Evolutionary conservation across 1,284 basidiomycete genomes (phyloP), one percentile per base, ranked within the genome.

Genomic region (Fomitopsis palustris): DNA sequence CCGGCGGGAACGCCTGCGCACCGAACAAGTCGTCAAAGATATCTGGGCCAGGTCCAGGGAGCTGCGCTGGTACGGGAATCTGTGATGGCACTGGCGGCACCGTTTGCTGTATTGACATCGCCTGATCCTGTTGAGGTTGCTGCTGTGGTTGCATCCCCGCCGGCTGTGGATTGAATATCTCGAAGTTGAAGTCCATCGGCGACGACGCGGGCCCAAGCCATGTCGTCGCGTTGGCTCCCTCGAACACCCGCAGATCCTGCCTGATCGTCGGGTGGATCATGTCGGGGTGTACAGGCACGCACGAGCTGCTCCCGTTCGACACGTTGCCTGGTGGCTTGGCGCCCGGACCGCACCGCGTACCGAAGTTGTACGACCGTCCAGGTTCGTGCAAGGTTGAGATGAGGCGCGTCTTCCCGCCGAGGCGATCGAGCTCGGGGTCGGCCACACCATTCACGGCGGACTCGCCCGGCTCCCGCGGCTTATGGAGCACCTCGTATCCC

Each of bases 391-490:
- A 56, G 8, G 57, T 45, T 43, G 64, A 60, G 52, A 69, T 64
- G 25, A 65, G 57, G 55, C 79, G 75, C 1, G 87, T 89, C 67
- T 80, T 82, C 5, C 87, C 88, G 25, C 82, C 81, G 33, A 88
- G 74, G 25, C 85, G 78, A 62, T 88, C 84, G 23, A 90, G 80
- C 60, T 88, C 87, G 2, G 72, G 72, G 38, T 75, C 70, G 17
- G 69, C 78, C 58, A 69, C 63, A 29, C 59, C 70, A 17, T 70
- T 78, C 58, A 68, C 63, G 29, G 58, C 64, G 41, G 59, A 69
- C 58, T 69, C 67, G 39, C 63, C 70, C 58, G 62, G 69, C 37
- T 64, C 63, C 47, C 70, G 72, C 19, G 73, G 67, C 27, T 72
- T 73, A 57, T 80, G 75, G 21, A 79, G 64, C 1, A 75, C 78